phyloP scores from a whole-genome alignment of 768 basidiomycete genomes.

The Paxillus involutus region DNA sequence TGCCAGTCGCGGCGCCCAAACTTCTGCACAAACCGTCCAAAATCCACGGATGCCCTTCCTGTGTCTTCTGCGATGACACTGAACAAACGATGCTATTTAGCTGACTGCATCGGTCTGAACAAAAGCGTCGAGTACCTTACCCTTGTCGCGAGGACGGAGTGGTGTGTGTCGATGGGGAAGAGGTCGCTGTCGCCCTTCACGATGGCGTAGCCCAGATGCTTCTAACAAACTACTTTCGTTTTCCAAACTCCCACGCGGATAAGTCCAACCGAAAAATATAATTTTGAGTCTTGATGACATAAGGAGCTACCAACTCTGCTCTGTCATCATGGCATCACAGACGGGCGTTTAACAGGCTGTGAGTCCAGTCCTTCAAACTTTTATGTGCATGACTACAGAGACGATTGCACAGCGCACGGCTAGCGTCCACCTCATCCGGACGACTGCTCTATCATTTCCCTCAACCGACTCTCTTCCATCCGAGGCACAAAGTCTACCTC shows the following conservation, averaged over 20 bases:
- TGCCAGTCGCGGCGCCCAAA: constrained; percentile 18
- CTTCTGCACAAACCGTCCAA: constrained; percentile 24
- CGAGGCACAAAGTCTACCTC: constrained; percentile 53
- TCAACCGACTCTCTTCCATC: constrained; percentile 12
- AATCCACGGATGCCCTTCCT: constrained; percentile 22
- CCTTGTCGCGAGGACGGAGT: constrained; percentile 2
- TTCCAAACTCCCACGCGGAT: constrained; percentile 20
- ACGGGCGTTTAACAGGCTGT: too few species aligned
- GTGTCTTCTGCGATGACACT: constrained; percentile 32
- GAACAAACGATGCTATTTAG: constrained; percentile 6
- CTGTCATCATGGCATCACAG: too few species aligned
- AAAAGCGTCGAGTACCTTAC: not conserved
- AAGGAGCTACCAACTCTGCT: too few species aligned
- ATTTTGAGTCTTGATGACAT: too few species aligned
- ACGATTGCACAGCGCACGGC: not conserved
- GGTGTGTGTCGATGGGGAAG: constrained; percentile 4
- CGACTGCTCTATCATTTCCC: constrained; percentile 10
- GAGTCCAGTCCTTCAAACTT: too few species aligned
- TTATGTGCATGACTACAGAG: too few species aligned
- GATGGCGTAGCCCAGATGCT: constrained; percentile 9
- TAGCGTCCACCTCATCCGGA: not conserved
- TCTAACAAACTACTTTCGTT: not conserved
- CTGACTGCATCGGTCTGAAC: not conserved
- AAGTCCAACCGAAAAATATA: constrained; percentile 7
- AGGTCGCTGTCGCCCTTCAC: constrained; percentile 19